phyloP scores from a whole-genome alignment of 768 basidiomycete species.

The Suillus lakei region DNA sequence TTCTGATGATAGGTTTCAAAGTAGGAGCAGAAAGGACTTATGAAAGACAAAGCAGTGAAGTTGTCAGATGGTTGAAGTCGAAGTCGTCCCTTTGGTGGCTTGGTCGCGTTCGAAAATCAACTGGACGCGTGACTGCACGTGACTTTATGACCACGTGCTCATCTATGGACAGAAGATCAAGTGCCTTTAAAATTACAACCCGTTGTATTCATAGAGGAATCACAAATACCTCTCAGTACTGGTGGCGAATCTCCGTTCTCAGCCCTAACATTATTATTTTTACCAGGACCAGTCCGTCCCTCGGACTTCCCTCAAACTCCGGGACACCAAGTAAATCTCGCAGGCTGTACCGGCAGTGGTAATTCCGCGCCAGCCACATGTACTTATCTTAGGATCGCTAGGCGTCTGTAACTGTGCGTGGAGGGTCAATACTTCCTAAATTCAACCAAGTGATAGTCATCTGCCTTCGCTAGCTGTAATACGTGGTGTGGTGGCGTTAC shows the following conservation, averaged over 20 bases:
- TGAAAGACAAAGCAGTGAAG: neutral
- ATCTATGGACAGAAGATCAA: too few species aligned
- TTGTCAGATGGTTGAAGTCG: conserved; percentile 4
- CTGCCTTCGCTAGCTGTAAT: neutral
- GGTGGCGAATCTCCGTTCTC: too few species aligned
- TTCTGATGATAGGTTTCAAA: conserved; percentile 38
- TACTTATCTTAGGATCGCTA: too few species aligned
- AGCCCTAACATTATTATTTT: too few species aligned
- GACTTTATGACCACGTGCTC: conserved; percentile 7
- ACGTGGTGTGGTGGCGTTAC: neutral
- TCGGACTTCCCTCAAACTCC: neutral
- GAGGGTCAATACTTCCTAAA: neutral
- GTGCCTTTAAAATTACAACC: too few species aligned
- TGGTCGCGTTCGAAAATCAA: conserved; percentile 28
- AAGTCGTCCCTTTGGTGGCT: neutral
- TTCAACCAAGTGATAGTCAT: neutral
- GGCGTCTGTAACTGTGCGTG: neutral
- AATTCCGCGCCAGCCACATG: neutral
- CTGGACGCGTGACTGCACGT: conserved; percentile 36
- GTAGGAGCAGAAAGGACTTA: neutral
- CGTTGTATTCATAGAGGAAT: too few species aligned
- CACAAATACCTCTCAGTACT: too few species aligned
- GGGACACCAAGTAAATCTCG: neutral
- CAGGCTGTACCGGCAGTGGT: neutral
- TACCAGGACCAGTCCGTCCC: neutral